A percentile compares a stretch with the other conserved stretches of the same genome.
Evolutionary conservation across 169 alveolate genomes (phyloP).

Genomic region (Theileria annulata): DNA sequence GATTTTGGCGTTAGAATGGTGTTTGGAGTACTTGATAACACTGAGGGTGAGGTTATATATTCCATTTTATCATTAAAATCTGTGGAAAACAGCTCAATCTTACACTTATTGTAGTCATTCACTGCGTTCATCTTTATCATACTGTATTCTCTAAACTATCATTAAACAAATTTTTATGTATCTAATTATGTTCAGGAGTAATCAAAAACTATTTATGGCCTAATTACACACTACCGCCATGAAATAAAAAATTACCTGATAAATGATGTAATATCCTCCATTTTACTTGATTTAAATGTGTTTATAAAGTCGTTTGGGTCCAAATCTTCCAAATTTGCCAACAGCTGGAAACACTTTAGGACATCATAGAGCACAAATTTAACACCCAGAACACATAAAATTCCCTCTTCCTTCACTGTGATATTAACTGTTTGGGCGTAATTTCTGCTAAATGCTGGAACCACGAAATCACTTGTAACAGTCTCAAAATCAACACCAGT

Average conservation of each 20-base stretch:
- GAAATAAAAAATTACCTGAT: too few species aligned
- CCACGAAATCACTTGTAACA: neutral
- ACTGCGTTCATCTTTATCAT: neutral
- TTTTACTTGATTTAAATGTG: too few species aligned
- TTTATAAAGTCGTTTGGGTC: too few species aligned
- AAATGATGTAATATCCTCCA: too few species aligned
- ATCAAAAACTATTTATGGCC: too few species aligned
- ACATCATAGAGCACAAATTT: neutral
- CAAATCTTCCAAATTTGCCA: neutral
- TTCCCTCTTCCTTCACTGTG: constrained; percentile 10
- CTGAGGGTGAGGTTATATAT: neutral
- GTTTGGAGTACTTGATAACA: neutral
- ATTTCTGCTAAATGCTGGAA: constrained; percentile 13
- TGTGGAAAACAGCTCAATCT: neutral
- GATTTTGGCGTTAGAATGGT: neutral
- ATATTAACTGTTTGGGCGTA: neutral
- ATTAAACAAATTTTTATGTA: neutral
- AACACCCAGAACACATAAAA: constrained; percentile 24
- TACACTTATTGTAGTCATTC: neutral
- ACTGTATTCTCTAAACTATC: neutral
- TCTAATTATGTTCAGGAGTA: too few species aligned
- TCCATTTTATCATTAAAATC: neutral
- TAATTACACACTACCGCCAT: too few species aligned
- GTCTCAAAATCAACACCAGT: constrained; percentile 20
- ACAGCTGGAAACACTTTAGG: constrained; percentile 18